Evolutionary conservation across 1,139 yeast genomes (phyloP), one percentile per base, ranked within the genome.

Genomic region (Candida tetrigidarum): DNA sequence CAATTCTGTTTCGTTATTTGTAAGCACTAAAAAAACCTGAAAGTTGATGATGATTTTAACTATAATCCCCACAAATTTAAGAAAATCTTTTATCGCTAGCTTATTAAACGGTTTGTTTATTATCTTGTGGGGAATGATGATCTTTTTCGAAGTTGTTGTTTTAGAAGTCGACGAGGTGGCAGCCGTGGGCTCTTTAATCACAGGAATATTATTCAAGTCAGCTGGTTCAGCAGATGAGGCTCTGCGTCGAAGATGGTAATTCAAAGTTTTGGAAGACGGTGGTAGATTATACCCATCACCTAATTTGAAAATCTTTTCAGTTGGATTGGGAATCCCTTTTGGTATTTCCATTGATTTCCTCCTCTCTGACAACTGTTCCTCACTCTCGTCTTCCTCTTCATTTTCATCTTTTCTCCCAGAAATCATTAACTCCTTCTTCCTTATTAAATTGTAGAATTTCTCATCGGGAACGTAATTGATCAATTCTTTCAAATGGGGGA

Each of bases 71-170:
- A 75, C 56, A 44, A 75, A 73, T 46, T 59, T 60, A 34, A 72
- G 54, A 45, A 69, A 73, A 46, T 75, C 80, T 41, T 67, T 66
- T 10, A 69, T 60, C 19, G 71, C 58, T 27, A 74, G 58, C 47
- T 69, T 69, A 28, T 67, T 63, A 45, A 75, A 68, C 5, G 79
- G 79, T 44, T 72, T 71, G 46, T 64, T 65, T 25, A 75, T 60
- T 5, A 75, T 70, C 45, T 69, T 67, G 49, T 75, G 79, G 0
- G 80, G 79, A 2, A 74, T 66, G 6, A 74, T 65, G 3, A 73
- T 66, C 46, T 67, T 61, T 19, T 51, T 50, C 9, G 43, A 42
- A 2, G 43, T 27, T 16, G 43, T 27, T 16, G 33, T 16, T 6
- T 25, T 23, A 4, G 46, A 19, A 28, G 44, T 23, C 5, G 46